These are phyloP conservation scores for Arthroderma sp. DNA, from an alignment of 2,329 filamentous ascomycete genomes.

Conservation along the genomic window DNA sequence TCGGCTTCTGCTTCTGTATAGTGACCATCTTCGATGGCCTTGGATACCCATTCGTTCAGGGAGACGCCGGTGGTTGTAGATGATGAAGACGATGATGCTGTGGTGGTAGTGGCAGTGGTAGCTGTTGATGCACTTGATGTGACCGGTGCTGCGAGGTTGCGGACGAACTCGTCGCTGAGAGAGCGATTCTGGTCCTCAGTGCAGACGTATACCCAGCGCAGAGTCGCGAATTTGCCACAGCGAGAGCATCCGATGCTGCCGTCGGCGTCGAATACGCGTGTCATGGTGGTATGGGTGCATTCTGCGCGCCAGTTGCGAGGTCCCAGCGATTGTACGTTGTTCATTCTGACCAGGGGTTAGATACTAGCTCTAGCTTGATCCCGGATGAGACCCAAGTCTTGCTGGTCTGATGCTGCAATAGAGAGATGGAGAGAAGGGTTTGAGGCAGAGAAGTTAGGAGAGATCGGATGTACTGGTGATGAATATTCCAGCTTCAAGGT, in stretches of 20 bases:
- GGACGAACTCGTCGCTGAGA: slow-evolving; percentile 22
- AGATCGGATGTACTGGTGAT: no score
- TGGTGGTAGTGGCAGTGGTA: no score
- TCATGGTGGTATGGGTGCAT: slow-evolving; percentile 60
- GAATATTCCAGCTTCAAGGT: no score
- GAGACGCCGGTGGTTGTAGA: slow-evolving; percentile 16
- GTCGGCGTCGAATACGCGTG: slow-evolving; percentile 44
- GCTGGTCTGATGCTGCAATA: no score
- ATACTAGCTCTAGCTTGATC: no score
- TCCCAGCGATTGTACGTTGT: background rate
- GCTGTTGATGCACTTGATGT: slow-evolving; percentile 56
- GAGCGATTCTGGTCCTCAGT: slow-evolving; percentile 48
- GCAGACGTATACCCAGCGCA: slow-evolving; percentile 66
- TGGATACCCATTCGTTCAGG: slow-evolving; percentile 31
- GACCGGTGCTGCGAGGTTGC: slow-evolving; percentile 50
- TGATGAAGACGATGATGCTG: no score
- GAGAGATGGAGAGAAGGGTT: no score
- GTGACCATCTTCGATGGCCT: slow-evolving; percentile 31
- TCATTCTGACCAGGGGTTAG: no score
- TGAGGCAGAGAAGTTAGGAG: no score
- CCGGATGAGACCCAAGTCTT: no score
- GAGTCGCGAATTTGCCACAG: slow-evolving; percentile 45
- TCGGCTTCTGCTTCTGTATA: slow-evolving; percentile 35
- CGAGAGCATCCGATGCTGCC: slow-evolving; percentile 43
- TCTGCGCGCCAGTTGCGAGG: slow-evolving; percentile 13